A percentile compares a stretch with the other conserved stretches of the same genome.
Conservation (phyloP, 192 early-diverging fungal species). For the Coemansia sp. region DNA sequence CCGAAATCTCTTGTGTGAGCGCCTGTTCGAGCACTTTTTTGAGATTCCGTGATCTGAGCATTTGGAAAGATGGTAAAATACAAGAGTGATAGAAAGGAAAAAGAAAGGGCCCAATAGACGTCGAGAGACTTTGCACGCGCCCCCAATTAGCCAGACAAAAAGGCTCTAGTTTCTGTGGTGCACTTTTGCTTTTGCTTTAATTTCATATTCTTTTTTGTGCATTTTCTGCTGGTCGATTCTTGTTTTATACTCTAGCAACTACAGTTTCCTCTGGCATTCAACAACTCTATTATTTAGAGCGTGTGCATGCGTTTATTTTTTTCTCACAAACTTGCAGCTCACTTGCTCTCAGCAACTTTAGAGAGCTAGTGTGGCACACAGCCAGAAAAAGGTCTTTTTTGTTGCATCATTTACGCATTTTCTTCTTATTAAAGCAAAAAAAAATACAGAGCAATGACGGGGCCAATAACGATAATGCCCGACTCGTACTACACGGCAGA, state of each 20-base stretch:
- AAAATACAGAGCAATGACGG: not conserved
- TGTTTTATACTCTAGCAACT: not conserved
- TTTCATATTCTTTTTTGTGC: not conserved
- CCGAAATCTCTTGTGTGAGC: constrained; percentile 32
- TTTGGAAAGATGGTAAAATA: not conserved
- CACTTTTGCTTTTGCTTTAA: not conserved
- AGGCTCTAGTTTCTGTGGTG: not conserved
- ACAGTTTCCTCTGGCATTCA: not conserved
- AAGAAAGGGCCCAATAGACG: not conserved
- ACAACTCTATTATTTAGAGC: not conserved
- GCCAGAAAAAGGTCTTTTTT: too few species aligned
- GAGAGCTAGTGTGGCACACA: too few species aligned
- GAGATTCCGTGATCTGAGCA: constrained; percentile 48
- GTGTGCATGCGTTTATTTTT: not conserved
- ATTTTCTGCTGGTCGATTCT: not conserved
- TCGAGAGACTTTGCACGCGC: not conserved
- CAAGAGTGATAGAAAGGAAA: not conserved
- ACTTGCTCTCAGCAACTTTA: too few species aligned
- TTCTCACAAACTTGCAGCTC: not conserved
- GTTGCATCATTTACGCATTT: too few species aligned
- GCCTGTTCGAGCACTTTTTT: constrained; percentile 45
- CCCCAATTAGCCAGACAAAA: not conserved
- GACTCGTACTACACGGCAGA: constrained; percentile 42
- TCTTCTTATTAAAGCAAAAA: not conserved
- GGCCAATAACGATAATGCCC: constrained; percentile 31